These are phyloP conservation scores for Fraxinus sp. DNA, from an alignment of 305 asterid genomes.

Conservation along the genomic window DNA sequence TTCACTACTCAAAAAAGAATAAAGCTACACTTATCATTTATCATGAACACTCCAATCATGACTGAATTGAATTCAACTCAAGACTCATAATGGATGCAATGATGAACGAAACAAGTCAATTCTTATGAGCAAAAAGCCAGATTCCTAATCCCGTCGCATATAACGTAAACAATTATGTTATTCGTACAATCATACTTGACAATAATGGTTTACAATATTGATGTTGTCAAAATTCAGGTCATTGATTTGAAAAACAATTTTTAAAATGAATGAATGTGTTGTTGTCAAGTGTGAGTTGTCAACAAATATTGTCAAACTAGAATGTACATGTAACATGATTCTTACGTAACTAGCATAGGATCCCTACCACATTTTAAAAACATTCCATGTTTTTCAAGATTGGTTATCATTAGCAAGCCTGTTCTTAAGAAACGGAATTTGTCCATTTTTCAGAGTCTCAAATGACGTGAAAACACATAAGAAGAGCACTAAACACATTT, in stretches of 20 bases:
- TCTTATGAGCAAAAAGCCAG: constrained; percentile 28
- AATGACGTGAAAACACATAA: too few relatives aligned
- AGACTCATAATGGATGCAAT: constrained; percentile 29
- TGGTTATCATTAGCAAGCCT: constrained; percentile 33
- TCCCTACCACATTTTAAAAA: constrained; percentile 23
- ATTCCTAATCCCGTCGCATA: constrained; percentile 18
- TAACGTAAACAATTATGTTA: not conserved
- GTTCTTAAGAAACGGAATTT: too few relatives aligned
- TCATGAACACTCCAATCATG: not conserved
- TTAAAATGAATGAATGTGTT: too few relatives aligned
- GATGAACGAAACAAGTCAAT: constrained; percentile 33
- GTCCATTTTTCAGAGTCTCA: too few relatives aligned
- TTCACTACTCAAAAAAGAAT: not conserved
- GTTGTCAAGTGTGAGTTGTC: too few relatives aligned
- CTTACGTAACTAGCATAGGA: constrained; percentile 23
- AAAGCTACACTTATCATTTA: not conserved
- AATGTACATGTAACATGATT: too few relatives aligned
- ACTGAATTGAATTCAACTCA: constrained; percentile 14
- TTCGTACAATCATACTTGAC: too few relatives aligned
- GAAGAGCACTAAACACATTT: not conserved
- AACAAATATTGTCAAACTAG: too few relatives aligned
- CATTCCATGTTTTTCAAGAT: constrained; percentile 26
- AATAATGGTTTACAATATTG: too few relatives aligned
- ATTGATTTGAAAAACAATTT: too few relatives aligned
- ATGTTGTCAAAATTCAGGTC: too few relatives aligned